phyloP scores from a whole-genome alignment of 345 rosid genomes.

The Populus nigra region DNA sequence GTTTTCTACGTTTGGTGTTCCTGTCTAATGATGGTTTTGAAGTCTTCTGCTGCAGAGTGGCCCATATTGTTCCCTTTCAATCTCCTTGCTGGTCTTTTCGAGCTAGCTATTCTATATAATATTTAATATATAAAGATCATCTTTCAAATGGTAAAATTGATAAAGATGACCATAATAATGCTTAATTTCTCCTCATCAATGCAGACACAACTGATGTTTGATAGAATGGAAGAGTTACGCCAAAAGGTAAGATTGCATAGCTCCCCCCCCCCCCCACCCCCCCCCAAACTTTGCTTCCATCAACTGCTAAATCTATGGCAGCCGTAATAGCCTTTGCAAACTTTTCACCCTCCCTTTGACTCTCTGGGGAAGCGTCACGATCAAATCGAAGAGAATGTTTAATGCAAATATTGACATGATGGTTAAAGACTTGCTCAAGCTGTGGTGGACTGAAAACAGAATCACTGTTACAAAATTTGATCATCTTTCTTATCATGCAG shows the following conservation, averaged over 20 bases:
- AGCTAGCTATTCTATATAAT: background rate
- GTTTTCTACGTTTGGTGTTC: no score
- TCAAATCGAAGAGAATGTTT: background rate
- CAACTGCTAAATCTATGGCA: background rate
- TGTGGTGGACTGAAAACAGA: no score
- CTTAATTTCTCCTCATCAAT: background rate
- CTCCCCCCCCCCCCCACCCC: no score
- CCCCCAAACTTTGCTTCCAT: background rate
- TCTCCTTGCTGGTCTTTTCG: background rate
- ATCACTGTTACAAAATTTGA: no score
- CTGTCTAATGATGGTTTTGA: no score
- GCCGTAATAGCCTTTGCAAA: background rate
- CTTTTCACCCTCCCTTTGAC: no score
- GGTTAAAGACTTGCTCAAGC: no score
- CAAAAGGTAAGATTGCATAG: constrained; percentile 17
- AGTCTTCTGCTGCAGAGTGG: background rate
- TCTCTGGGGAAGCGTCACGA: background rate
- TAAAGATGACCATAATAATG: background rate
- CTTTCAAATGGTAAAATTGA: background rate
- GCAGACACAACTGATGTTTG: constrained; percentile 29
- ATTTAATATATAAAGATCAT: no score
- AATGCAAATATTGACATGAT: no score
- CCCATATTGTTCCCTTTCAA: background rate
- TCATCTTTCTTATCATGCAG: constrained; percentile 11
- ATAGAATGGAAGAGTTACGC: constrained; percentile 28